Conservation (phyloP, 1,284 basidiomycete species). For the Trichosporon ovoides region DNA sequence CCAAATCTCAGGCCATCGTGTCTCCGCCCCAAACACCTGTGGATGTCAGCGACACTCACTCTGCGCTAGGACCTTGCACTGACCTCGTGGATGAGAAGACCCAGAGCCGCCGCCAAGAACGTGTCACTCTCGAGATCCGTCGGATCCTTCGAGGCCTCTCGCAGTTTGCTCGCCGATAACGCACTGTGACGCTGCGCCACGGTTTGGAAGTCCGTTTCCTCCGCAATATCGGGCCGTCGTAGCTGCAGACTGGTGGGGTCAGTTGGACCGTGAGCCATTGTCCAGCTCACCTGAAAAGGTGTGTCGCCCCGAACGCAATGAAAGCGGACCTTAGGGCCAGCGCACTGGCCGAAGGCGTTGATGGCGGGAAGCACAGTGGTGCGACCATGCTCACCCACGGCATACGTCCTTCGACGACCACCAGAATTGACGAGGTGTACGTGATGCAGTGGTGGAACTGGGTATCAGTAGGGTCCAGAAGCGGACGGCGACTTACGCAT, state of each 20-base stretch:
- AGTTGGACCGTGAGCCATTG: no score
- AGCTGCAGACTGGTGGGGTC: neutral
- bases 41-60: neutral
- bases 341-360: conserved; percentile 16
- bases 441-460: conserved; percentile 39
- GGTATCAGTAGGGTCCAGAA: neutral
- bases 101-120: conserved; percentile 23
- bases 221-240: neutral
- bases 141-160: neutral
- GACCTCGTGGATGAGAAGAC: conserved; percentile 25
- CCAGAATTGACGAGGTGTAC: conserved; percentile 36
- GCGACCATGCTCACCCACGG: conserved; percentile 34
- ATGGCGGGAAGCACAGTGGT: conserved; percentile 24
- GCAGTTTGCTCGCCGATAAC: neutral
- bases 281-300: conserved; percentile 8
- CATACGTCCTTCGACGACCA: conserved; percentile 31
- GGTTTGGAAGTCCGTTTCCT: neutral
- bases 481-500: conserved; percentile 23
- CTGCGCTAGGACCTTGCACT: neutral
- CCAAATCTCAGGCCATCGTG: conserved; percentile 27
- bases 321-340: conserved; percentile 24
- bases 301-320: conserved; percentile 29
- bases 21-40: conserved; percentile 28
- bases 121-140: conserved; percentile 25
- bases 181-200: neutral